phyloP scores from a whole-genome alignment of 1,139 yeast species.

The Protomyces gravidus region DNA sequence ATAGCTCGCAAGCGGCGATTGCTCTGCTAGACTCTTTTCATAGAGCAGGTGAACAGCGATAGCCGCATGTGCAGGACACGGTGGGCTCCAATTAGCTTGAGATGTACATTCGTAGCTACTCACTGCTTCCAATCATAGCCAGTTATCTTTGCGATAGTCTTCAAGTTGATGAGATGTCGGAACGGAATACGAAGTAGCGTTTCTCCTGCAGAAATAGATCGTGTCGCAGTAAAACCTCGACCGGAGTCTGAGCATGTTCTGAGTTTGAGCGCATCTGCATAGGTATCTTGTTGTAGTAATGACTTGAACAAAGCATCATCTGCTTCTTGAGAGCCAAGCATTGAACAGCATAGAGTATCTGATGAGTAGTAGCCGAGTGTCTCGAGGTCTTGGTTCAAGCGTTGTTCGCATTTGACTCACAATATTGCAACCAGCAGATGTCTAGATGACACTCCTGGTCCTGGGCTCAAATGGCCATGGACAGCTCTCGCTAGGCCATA shows the following conservation, averaged over 20 bases:
- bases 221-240: conserved; percentile 15
- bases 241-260: conserved; percentile 3
- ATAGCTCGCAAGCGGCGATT: not conserved
- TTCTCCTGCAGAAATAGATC: conserved; percentile 7
- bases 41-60: conserved; percentile 11
- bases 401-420: not conserved
- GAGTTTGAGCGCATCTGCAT: not conserved
- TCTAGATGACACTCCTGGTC: conserved; percentile 22
- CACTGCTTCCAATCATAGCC: conserved; percentile 20
- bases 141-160: not conserved
- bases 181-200: conserved; percentile 13
- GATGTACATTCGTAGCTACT: not conserved
- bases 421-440: not conserved
- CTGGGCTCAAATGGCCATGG: conserved; percentile 34
- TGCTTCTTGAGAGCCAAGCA: no score
- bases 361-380: not conserved
- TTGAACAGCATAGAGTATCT: not conserved
- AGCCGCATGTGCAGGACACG: conserved; percentile 24
- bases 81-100: conserved; percentile 2
- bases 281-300: not conserved
- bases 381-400: not conserved
- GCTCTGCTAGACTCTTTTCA: not conserved
- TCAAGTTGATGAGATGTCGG: conserved; percentile 17
- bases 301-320: no score
- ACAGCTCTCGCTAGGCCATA: conserved; percentile 31